phyloP scores from a whole-genome alignment of 2,329 filamentous ascomycete species.

The Diaporthe aspalathi region DNA sequence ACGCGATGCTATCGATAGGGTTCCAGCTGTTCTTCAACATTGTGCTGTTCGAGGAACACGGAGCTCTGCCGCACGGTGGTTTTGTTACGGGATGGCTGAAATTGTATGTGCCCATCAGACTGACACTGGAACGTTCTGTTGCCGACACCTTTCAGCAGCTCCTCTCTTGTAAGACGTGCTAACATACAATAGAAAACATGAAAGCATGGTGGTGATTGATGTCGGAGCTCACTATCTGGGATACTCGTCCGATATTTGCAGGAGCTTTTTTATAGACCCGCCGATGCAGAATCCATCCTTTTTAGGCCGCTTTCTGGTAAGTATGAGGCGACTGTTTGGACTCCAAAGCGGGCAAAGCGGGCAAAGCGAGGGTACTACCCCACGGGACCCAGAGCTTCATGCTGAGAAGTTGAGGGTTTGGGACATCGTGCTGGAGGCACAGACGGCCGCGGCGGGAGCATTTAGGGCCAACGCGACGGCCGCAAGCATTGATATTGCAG shows the following conservation, averaged over 20 bases:
- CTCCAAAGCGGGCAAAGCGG: neutral
- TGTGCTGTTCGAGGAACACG: slow-evolving; percentile 69
- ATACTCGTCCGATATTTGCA: slow-evolving; percentile 73
- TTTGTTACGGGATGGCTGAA: slow-evolving; percentile 63
- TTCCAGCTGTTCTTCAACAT: slow-evolving; percentile 72
- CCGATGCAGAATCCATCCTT: slow-evolving; percentile 34
- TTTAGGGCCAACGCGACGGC: slow-evolving; percentile 65
- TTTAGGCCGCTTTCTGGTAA: neutral
- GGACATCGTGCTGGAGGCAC: slow-evolving; percentile 71
- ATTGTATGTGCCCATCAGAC: slow-evolving; percentile 44
- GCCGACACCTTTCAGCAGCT: neutral
- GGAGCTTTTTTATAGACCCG: slow-evolving; percentile 67
- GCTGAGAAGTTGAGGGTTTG: slow-evolving; percentile 68
- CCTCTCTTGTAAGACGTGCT: neutral
- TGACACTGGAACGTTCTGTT: too few species aligned
- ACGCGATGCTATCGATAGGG: slow-evolving; percentile 63
- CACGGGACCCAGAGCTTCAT: slow-evolving; percentile 42
- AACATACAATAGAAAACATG: slow-evolving; percentile 49
- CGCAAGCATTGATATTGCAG: slow-evolving; percentile 70
- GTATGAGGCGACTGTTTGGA: neutral
- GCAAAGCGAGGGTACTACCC: neutral
- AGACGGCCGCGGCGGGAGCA: slow-evolving; percentile 63
- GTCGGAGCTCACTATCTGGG: slow-evolving; percentile 71
- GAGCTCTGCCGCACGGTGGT: slow-evolving; percentile 65
- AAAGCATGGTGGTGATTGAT: slow-evolving; percentile 72